Percentiles rank a stretch among this genome's conserved stretches.
These are phyloP conservation scores for Paraphoma sp. DNA, from an alignment of 2,329 filamentous ascomycete species.

Conservation along the genomic window DNA sequence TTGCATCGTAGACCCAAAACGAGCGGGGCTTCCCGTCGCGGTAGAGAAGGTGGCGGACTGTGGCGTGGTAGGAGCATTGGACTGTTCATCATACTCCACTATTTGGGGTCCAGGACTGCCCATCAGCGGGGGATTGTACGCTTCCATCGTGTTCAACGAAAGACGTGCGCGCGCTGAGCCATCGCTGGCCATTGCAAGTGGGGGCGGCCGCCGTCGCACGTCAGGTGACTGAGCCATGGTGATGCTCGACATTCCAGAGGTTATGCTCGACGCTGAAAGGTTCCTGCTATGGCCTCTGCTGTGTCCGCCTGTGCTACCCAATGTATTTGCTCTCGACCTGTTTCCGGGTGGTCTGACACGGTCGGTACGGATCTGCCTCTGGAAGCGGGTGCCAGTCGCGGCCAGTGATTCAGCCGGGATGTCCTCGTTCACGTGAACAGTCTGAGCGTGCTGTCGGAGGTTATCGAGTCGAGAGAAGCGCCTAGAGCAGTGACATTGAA, in stretches of 20 bases:
- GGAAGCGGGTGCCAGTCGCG: conserved; percentile 88
- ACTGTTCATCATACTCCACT: conserved; percentile 68
- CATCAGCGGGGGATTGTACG: conserved; percentile 65
- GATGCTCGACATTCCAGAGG: conserved; percentile 74
- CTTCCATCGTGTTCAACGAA: conserved; percentile 64
- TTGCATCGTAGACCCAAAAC: conserved; percentile 70
- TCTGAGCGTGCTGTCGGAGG: conserved; percentile 93
- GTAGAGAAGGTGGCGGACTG: conserved; percentile 83
- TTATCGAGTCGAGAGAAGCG: conserved; percentile 95
- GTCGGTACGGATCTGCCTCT: conserved; percentile 89
- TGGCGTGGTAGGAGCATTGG: conserved; percentile 79
- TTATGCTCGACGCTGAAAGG: conserved; percentile 85
- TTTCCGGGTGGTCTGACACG: conserved; percentile 75
- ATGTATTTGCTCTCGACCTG: conserved; percentile 78
- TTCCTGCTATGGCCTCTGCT: conserved; percentile 82
- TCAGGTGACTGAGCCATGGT: conserved; percentile 58
- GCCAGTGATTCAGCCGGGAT: conserved; percentile 94
- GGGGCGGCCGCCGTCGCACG: conserved; percentile 73
- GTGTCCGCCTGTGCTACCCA: conserved; percentile 73
- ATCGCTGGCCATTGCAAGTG: conserved; percentile 82
- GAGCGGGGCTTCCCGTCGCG: conserved; percentile 73
- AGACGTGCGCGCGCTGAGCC: conserved; percentile 65
- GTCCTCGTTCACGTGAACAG: conserved; percentile 96
- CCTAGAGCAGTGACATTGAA: conserved; percentile 92
- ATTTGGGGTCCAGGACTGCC: conserved; percentile 70